Base-by-base conservation (phyloP, 495 filamentous ascomycete genomes). In the Hypoxylon trugodes region DNA sequence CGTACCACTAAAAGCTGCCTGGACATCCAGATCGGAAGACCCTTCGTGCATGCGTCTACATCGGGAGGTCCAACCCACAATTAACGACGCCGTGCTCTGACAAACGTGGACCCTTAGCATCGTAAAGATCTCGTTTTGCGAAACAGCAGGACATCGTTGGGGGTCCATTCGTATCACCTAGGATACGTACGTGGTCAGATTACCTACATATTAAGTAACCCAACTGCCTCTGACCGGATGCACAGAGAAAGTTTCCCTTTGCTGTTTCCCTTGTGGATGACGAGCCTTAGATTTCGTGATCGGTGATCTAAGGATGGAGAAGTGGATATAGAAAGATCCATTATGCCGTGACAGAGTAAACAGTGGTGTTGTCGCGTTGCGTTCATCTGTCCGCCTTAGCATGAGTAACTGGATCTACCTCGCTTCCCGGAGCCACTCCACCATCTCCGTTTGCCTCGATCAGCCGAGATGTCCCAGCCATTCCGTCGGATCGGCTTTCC, bases 81-180 rank as follows among this genome's bases (percentile, higher is more conserved):
- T n/a, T n/a, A n/a, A n/a, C n/a, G n/a, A n/a, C n/a, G 33, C 2
- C n/a, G 26, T 19, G 35, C 30, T 28, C 22, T 12, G 25, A 21
- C 8, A 30, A 48, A 58, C 54, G 54, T 58, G 54, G 54, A 58
- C 42, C 42, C 32, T 32, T 48, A 38, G 30, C 24, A 58, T 30
- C 32, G 22, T 1, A 28, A 2, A 28, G 16, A 25, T 37, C 21
- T 13, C 33, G 16, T n/a, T 4, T 21, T 26, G 24, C 41, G n/a
- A 3, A 21, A 19, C 22, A 24, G 41, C 19, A 13, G 33, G 42
- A 15, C 16, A 19, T 45, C 19, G 38, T 33, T 19, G 30, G 33
- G 4, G 45, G 28, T 21, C 13, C 16, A 8, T 15, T 19, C 4
- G 26, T 19, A 22, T 46, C 10, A 25, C 33, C 10, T 30, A 13